Percentiles rank a stretch among this genome's conserved stretches.
Conservation (phyloP, 2,329 filamentous ascomycete genomes). For the Pseudopithomyces maydicus region DNA sequence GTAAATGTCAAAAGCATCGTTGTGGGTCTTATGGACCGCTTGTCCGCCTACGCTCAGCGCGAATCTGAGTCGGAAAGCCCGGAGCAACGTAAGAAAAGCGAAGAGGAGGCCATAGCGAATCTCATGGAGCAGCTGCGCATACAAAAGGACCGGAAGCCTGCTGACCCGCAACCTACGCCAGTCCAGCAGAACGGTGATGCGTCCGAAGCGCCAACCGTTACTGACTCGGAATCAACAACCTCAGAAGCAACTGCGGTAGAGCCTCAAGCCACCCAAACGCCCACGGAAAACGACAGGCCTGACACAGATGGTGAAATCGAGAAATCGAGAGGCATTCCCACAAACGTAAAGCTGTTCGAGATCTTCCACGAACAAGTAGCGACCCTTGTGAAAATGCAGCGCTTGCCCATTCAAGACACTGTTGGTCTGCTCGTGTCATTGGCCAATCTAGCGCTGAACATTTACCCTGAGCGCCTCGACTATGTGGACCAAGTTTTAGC, state of each 20-base stretch:
- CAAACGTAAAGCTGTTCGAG: slow-evolving; percentile 88
- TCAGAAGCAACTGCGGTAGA: slow-evolving; percentile 35
- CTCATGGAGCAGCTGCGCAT: slow-evolving; percentile 80
- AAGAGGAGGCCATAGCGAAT: slow-evolving; percentile 80
- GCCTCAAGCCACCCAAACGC: slow-evolving; percentile 31
- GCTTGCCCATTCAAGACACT: slow-evolving; percentile 90
- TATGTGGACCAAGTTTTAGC: slow-evolving; percentile 94
- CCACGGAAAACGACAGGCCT: slow-evolving; percentile 33
- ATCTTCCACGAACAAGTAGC: slow-evolving; percentile 97
- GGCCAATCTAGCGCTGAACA: slow-evolving; percentile 91
- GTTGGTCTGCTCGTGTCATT: slow-evolving; percentile 94
- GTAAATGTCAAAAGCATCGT: slow-evolving; percentile 98
- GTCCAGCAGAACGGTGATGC: slow-evolving; percentile 43
- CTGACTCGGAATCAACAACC: slow-evolving; percentile 35
- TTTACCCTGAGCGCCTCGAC: slow-evolving; percentile 89
- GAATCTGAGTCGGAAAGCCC: slow-evolving; percentile 75
- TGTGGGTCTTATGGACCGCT: slow-evolving; percentile 94
- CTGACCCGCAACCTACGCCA: slow-evolving; percentile 22
- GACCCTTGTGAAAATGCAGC: slow-evolving; percentile 87
- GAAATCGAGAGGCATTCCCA: slow-evolving; percentile 65
- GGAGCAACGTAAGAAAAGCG: slow-evolving; percentile 74
- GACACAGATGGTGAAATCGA: slow-evolving; percentile 50
- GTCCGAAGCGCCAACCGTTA: slow-evolving; percentile 31
- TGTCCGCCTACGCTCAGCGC: slow-evolving; percentile 92
- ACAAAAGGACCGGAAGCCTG: slow-evolving; percentile 59